Evolutionary conservation across 169 alveolate genomes (phyloP).

Genomic region (Plasmodium blacklocki): DNA sequence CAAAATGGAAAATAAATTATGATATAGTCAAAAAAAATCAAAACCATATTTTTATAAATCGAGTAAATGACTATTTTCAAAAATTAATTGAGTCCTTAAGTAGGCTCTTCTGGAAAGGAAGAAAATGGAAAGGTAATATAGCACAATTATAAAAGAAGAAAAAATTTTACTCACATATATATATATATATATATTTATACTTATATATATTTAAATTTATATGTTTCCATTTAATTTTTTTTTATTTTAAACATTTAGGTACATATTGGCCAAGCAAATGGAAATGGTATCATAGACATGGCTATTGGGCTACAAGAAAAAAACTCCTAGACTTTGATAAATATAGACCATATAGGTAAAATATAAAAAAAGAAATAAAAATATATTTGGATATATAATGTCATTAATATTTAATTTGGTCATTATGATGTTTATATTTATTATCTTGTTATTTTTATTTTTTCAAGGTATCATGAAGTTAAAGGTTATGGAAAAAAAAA

Average conservation of each 20-base stretch:
- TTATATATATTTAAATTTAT: too few species aligned
- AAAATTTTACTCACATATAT: too few species aligned
- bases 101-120: conserved; percentile 64
- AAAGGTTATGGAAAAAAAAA: conserved; percentile 87
- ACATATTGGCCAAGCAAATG: conserved; percentile 88
- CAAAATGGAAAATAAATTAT: conserved; percentile 28
- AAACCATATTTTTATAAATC: conserved; percentile 22
- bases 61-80: conserved; percentile 46
- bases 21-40: conserved; percentile 22
- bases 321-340: conserved; percentile 87
- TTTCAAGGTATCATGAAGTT: conserved; percentile 88
- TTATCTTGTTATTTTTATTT: not conserved
- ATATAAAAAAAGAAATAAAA: not conserved
- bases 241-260: conserved; percentile 36
- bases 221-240: too few species aligned
- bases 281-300: conserved; percentile 92
- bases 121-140: conserved; percentile 74
- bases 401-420: too few species aligned
- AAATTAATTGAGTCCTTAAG: conserved; percentile 45
- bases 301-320: conserved; percentile 93
- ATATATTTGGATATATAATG: not conserved
- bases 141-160: not conserved
- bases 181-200: too few species aligned
- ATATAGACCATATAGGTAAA: conserved; percentile 87
- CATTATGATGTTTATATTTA: not conserved